These are phyloP conservation scores for Neurospora sp. DNA, from an alignment of 495 filamentous ascomycete genomes.

Conservation along the genomic window DNA sequence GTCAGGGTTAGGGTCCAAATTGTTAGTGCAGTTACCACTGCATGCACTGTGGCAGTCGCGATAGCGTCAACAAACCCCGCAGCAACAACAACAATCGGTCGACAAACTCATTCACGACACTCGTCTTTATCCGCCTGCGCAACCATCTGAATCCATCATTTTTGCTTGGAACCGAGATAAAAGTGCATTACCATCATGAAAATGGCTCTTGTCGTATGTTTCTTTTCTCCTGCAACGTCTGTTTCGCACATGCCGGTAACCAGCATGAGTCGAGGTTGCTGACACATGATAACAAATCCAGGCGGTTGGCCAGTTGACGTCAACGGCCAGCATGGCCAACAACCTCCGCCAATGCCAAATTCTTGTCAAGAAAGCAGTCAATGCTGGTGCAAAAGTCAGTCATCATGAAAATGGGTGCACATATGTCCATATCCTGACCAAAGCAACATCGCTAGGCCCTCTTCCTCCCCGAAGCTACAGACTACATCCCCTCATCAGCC, in stretches of 20 bases:
- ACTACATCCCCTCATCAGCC: conserved; percentile 67
- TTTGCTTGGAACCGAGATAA: not conserved
- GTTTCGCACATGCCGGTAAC: too few relatives aligned
- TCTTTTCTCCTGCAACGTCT: rapidly evolving
- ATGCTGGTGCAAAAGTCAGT: conserved; percentile 64
- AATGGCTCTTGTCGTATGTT: not conserved
- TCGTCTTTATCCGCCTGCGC: not conserved
- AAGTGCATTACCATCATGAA: not conserved
- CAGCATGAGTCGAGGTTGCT: too few relatives aligned
- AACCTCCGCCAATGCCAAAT: conserved; percentile 68
- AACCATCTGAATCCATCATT: not conserved
- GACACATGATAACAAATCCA: conserved; percentile 17
- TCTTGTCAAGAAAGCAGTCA: conserved; percentile 61
- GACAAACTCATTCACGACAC: not conserved
- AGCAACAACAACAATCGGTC: not conserved
- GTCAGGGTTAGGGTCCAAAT: not conserved
- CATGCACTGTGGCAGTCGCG: not conserved
- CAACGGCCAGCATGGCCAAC: conserved; percentile 64
- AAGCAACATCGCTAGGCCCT: conserved; percentile 44
- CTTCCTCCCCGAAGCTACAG: conserved; percentile 86
- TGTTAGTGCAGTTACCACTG: not conserved
- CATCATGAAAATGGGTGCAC: not conserved
- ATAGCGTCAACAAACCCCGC: not conserved
- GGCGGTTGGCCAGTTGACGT: conserved; percentile 85
- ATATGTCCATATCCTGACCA: not conserved